These are phyloP conservation scores for Cordyceps cicadae DNA, from an alignment of 2,329 filamentous ascomycete genomes.

Conservation along the genomic window DNA sequence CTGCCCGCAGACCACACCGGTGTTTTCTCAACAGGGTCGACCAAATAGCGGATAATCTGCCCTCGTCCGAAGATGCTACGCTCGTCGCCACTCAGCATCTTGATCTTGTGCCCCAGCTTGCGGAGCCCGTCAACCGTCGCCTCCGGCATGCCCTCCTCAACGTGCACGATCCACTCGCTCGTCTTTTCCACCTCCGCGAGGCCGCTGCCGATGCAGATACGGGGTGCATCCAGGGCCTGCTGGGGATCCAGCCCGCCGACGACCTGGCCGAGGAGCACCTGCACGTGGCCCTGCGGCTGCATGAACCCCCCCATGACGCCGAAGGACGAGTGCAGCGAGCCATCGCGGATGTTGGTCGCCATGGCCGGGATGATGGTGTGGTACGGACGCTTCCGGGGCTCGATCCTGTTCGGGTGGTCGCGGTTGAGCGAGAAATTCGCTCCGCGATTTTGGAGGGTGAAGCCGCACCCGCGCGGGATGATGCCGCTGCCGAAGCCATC, in stretches of 20 bases:
- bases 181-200: conserved; percentile 32
- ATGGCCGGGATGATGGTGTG: conserved; percentile 96
- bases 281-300: conserved; percentile 94
- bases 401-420: conserved; percentile 71
- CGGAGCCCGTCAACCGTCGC: conserved; percentile 59
- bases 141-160: conserved; percentile 74
- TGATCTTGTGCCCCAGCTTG: conserved; percentile 63
- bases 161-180: conserved; percentile 56
- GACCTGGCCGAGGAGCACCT: conserved; percentile 83
- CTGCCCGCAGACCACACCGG: conserved; percentile 82
- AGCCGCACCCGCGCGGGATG: conserved; percentile 77
- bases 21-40: conserved; percentile 59
- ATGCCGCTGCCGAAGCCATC: conserved; percentile 81
- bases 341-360: conserved; percentile 64
- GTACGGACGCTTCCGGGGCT: conserved; percentile 80
- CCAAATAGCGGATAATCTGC: conserved; percentile 72
- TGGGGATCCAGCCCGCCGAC: conserved; percentile 77
- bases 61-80: conserved; percentile 74
- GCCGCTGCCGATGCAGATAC: conserved; percentile 74
- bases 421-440: conserved; percentile 70
- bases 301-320: conserved; percentile 99
- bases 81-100: conserved; percentile 55
- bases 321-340: conserved; percentile 73
- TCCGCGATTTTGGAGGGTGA: conserved; percentile 89
- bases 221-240: conserved; percentile 78